These are phyloP conservation scores for Prasinococcaceae sp. DNA, from an alignment of 139 green algal genomes.

Conservation along the genomic window DNA sequence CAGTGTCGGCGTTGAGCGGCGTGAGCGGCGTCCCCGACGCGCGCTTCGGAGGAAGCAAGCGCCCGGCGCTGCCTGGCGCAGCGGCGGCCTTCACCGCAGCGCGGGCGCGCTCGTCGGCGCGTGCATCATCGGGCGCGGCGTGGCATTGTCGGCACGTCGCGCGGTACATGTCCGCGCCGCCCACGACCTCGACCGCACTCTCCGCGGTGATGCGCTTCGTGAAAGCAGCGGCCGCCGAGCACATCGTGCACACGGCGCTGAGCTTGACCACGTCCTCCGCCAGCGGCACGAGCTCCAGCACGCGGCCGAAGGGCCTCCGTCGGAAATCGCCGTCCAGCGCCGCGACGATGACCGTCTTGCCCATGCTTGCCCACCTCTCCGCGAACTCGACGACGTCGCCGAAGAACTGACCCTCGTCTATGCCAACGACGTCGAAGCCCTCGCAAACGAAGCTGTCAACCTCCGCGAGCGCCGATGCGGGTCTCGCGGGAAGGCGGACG, in stretches of 20 bases:
- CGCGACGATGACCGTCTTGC: conserved; percentile 19
- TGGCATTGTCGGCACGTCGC: conserved; percentile 2
- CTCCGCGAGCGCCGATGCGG: conserved; percentile 3
- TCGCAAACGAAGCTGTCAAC: conserved; percentile 12
- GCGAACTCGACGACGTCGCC: conserved; percentile 16
- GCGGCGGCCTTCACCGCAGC: too few species aligned
- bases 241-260: conserved; percentile 14
- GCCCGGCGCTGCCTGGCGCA: too few species aligned
- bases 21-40: too few species aligned
- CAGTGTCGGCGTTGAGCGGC: too few species aligned
- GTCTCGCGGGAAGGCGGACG: not conserved
- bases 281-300: conserved; percentile 15
- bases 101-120: too few species aligned
- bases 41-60: too few species aligned
- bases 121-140: too few species aligned
- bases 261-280: conserved; percentile 21
- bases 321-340: conserved; percentile 18
- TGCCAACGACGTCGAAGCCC: conserved; percentile 21
- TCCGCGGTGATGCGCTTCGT: conserved; percentile 2
- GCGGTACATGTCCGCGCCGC: conserved; percentile 4
- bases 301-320: conserved; percentile 12
- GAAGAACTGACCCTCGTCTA: conserved; percentile 25
- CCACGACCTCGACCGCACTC: not conserved
- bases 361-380: conserved; percentile 15
- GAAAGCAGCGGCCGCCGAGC: conserved; percentile 15